phyloP scores from a whole-genome alignment of 352 stramenopile genomes.

The Globisporangium alternatum region DNA sequence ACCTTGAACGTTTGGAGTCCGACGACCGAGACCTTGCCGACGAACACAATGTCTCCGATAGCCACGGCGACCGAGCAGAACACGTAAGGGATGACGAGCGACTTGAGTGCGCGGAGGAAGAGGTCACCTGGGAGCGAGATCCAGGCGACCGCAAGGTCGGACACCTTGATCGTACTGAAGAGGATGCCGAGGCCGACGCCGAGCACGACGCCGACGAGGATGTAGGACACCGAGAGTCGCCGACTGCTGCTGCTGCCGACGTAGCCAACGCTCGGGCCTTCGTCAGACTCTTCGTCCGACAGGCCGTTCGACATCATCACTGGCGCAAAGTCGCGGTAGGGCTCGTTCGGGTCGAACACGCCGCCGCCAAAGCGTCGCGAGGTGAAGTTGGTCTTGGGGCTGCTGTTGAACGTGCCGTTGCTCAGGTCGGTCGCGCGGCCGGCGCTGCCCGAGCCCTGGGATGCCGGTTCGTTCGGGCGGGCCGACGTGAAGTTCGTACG shows the following conservation, averaged over 20 bases:
- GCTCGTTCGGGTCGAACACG: no score
- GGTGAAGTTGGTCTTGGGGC: conserved; percentile 48
- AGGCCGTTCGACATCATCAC: conserved; percentile 15
- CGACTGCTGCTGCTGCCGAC: conserved; percentile 37
- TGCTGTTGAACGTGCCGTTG: conserved; percentile 20
- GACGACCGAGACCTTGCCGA: conserved; percentile 70
- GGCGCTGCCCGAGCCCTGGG: not conserved
- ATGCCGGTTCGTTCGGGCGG: not conserved
- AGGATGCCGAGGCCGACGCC: conserved; percentile 53
- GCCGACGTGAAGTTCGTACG: conserved; percentile 13
- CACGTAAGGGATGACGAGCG: conserved; percentile 76
- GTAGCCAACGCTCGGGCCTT: conserved; percentile 11
- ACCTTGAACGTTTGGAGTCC: conserved; percentile 62
- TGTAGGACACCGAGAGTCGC: conserved; percentile 49
- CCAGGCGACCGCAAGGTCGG: conserved; percentile 40
- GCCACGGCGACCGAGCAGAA: conserved; percentile 79
- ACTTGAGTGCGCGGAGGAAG: conserved; percentile 73
- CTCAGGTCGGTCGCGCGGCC: conserved; percentile 7
- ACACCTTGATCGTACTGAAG: conserved; percentile 41
- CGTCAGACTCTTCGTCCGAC: conserved; percentile 5
- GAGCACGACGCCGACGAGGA: conserved; percentile 45
- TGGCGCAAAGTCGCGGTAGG: conserved; percentile 11
- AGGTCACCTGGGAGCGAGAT: conserved; percentile 71
- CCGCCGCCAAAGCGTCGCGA: conserved; percentile 12
- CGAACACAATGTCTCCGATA: conserved; percentile 71